phyloP scores from a whole-genome alignment of 1,284 basidiomycete genomes.

The Thecaphora thlaspeos region DNA sequence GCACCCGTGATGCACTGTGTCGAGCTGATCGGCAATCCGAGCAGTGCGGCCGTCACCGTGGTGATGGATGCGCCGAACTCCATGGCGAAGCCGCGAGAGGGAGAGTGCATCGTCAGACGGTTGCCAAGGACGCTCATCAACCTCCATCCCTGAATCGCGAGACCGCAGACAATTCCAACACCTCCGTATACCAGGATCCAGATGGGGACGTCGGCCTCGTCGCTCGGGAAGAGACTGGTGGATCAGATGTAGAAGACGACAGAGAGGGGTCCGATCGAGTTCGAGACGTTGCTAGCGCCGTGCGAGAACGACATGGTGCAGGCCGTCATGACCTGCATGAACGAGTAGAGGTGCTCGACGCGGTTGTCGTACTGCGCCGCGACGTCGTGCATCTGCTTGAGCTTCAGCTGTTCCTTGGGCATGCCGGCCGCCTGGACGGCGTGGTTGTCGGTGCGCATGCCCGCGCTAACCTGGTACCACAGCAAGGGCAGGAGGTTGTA shows the following conservation, averaged over 20 bases:
- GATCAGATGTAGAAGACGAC: constrained; percentile 33
- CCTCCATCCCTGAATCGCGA: constrained; percentile 32
- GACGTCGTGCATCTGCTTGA: constrained; percentile 22
- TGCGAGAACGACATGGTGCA: constrained; percentile 37
- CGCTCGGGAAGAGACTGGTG: constrained; percentile 12
- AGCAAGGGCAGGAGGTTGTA: constrained; percentile 28
- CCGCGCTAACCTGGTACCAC: constrained; percentile 18
- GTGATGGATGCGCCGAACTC: constrained; percentile 35
- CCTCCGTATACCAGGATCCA: constrained; percentile 38
- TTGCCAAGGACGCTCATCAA: constrained; percentile 37
- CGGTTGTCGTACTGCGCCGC: constrained; percentile 34
- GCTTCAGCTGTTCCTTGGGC: constrained; percentile 19
- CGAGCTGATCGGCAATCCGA: constrained; percentile 23
- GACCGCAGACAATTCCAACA: constrained; percentile 26
- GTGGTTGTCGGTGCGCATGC: constrained; percentile 30
- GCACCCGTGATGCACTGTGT: constrained; percentile 38
- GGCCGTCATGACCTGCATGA: constrained; percentile 38
- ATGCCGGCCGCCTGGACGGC: constrained; percentile 19
- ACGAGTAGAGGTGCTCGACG: constrained; percentile 37
- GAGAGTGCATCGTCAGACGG: constrained; percentile 34
- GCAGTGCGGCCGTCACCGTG: constrained; percentile 17
- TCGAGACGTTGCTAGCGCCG: constrained; percentile 37
- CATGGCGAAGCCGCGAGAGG: constrained; percentile 37
- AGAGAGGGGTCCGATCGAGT: constrained; percentile 32
- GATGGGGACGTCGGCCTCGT: constrained; percentile 14